These are phyloP conservation scores for Suillus subluteus DNA, from an alignment of 768 basidiomycete genomes.

Conservation along the genomic window DNA sequence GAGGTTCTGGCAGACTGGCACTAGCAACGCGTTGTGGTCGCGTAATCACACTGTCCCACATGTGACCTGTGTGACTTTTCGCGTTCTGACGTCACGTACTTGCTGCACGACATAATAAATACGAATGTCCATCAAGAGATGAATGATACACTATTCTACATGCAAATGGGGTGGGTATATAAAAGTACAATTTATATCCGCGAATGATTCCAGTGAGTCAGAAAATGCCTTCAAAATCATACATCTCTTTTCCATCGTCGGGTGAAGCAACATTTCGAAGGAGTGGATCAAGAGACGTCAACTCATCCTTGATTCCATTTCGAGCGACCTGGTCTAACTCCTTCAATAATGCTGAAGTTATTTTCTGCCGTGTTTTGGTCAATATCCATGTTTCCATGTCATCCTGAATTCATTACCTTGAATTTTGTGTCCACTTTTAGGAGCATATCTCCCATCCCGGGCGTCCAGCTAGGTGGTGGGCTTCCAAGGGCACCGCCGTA, in stretches of 20 bases:
- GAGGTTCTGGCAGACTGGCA: background rate
- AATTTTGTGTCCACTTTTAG: constrained; percentile 83
- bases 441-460: constrained; percentile 69
- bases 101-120: background rate
- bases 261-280: constrained; percentile 57
- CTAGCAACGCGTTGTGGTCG: constrained; percentile 19
- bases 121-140: constrained; percentile 15
- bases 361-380: constrained; percentile 59
- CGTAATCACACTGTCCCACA: constrained; percentile 26
- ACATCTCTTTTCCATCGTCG: constrained; percentile 43
- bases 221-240: constrained; percentile 46
- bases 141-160: constrained; percentile 25
- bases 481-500: constrained; percentile 43
- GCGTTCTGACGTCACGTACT: constrained; percentile 4
- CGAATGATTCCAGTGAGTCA: constrained; percentile 17
- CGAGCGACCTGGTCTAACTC: constrained; percentile 85
- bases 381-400: background rate
- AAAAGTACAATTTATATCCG: constrained; percentile 14
- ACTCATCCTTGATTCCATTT: constrained; percentile 79
- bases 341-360: constrained; percentile 76
- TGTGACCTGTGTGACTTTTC: constrained; percentile 22
- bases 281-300: constrained; percentile 80
- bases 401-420: constrained; percentile 55
- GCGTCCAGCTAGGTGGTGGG: constrained; percentile 65
- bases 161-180: constrained; percentile 17